Conservation (phyloP, 2,329 filamentous ascomycete genomes). For the Alternaria consortialis region DNA sequence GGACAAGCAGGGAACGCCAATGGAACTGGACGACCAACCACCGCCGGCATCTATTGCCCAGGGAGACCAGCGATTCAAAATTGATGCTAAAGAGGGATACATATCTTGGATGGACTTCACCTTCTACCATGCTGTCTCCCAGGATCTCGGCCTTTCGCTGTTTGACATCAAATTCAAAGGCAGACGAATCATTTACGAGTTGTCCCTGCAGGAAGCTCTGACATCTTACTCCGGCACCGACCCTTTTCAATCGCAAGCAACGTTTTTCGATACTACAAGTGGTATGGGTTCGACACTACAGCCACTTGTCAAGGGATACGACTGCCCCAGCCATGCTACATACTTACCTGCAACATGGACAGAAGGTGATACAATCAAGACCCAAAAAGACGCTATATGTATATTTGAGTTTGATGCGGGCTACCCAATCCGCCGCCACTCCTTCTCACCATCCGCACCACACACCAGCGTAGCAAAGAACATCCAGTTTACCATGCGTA, state of each 20-base stretch:
- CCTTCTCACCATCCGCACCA: slow-evolving; percentile 14
- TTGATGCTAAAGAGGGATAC: slow-evolving; percentile 57
- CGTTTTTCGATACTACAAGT: slow-evolving; percentile 60
- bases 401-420: slow-evolving; percentile 38
- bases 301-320: slow-evolving; percentile 59
- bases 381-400: slow-evolving; percentile 53
- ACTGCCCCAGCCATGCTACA: slow-evolving; percentile 62
- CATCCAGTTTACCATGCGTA: slow-evolving; percentile 55
- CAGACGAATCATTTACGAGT: slow-evolving; percentile 65
- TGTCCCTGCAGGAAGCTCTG: slow-evolving; percentile 64
- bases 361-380: slow-evolving; percentile 52
- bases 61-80: slow-evolving; percentile 52
- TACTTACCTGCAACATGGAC: slow-evolving; percentile 60
- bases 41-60: slow-evolving; percentile 61
- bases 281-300: slow-evolving; percentile 58
- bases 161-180: slow-evolving; percentile 65
- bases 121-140: slow-evolving; percentile 62
- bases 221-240: slow-evolving; percentile 63
- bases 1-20: slow-evolving; percentile 52
- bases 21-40: slow-evolving; percentile 62
- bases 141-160: slow-evolving; percentile 60
- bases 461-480: slow-evolving; percentile 47
- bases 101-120: slow-evolving; percentile 63
- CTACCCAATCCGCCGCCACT: slow-evolving; percentile 46
- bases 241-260: slow-evolving; percentile 56